Evolutionary conservation across 805 yeast species (phyloP).

Genomic region (Lipomyces sp.): DNA sequence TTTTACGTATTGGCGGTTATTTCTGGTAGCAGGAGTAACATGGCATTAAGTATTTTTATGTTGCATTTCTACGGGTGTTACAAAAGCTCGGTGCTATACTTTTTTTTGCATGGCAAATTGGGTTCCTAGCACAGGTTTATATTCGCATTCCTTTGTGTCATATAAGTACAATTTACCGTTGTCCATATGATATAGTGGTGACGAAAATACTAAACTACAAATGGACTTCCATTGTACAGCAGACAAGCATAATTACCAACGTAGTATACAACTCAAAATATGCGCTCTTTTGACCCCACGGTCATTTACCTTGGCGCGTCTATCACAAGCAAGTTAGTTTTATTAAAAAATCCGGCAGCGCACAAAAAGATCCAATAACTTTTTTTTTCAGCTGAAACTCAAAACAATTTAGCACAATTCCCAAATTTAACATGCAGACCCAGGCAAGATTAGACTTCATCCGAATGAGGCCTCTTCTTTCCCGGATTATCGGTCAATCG

Average conservation of each 20-base stretch:
- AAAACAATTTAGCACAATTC: background rate
- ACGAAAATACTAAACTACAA: too few relatives aligned
- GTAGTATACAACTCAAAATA: background rate
- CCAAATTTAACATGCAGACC: background rate
- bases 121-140: background rate
- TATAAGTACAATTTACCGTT: conserved; percentile 1
- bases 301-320: background rate
- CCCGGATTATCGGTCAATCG: background rate
- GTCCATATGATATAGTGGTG: background rate
- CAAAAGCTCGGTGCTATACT: background rate
- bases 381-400: background rate
- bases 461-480: conserved; percentile 1
- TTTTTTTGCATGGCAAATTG: background rate
- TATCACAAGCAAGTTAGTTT: conserved; percentile 1
- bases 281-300: background rate
- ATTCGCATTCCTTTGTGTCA: conserved; percentile 2
- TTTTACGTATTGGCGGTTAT: background rate
- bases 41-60: background rate
- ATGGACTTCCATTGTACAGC: too few relatives aligned
- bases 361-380: background rate
- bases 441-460: background rate
- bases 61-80: background rate
- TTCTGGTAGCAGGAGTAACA: background rate
- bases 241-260: background rate
- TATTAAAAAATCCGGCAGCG: background rate